A percentile compares a stretch with the other conserved stretches of the same genome.
Conservation (phyloP, 169 alveolate genomes). For the Cryptosporidium parvum region DNA sequence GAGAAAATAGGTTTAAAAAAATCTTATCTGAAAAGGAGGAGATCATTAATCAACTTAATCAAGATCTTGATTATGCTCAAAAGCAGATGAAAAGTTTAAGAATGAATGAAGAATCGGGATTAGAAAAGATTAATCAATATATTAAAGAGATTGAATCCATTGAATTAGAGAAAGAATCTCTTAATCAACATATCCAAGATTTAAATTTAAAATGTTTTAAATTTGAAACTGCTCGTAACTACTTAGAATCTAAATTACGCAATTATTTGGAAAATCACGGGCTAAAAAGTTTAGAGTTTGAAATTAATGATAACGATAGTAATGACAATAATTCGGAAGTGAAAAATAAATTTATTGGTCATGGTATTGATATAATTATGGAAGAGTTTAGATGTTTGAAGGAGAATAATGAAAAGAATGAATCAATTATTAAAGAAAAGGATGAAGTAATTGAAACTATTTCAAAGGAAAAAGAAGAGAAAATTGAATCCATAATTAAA, state of each 20-base stretch:
- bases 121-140: not conserved
- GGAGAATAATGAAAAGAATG: constrained; percentile 18
- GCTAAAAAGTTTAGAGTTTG: not conserved
- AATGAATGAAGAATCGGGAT: not conserved
- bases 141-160: not conserved
- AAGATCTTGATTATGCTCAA: not conserved
- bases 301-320: not conserved
- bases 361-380: constrained; percentile 8
- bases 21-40: not conserved
- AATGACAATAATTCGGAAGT: not conserved
- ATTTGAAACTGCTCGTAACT: not conserved
- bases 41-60: not conserved
- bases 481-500: not conserved
- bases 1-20: not conserved
- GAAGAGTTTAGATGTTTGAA: not conserved
- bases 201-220: not conserved
- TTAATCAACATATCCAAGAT: not conserved
- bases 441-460: not conserved
- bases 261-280: constrained; percentile 1
- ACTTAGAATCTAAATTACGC: constrained; percentile 5
- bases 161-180: constrained; percentile 3
- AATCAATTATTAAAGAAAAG: not conserved
- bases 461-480: not conserved
- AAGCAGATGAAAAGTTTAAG: not conserved
- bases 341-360: not conserved